A percentile compares a stretch with the other conserved stretches of the same genome.
Evolutionary conservation across 768 basidiomycete genomes (phyloP).

Genomic region (Grammothele lineata): DNA sequence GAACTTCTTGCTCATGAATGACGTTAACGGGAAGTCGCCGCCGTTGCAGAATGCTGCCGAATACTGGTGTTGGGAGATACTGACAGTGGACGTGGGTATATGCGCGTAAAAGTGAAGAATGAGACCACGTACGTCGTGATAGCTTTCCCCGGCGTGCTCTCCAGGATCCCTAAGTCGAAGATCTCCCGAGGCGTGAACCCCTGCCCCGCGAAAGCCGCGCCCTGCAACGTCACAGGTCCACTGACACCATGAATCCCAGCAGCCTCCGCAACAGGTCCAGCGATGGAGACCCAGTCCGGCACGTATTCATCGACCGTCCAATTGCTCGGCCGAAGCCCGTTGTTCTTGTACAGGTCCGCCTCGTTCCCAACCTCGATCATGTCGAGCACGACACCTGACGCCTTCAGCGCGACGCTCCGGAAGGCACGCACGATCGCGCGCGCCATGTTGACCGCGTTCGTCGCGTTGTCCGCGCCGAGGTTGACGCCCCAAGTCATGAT

Average conservation of each 20-base stretch:
- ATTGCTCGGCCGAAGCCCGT: constrained; percentile 22
- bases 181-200: constrained; percentile 59
- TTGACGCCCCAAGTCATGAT: constrained; percentile 68
- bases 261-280: constrained; percentile 20
- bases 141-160: constrained; percentile 41
- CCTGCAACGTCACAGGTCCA: constrained; percentile 22
- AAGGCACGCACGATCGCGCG: constrained; percentile 29
- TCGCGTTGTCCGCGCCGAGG: constrained; percentile 38
- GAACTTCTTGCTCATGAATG: constrained; percentile 62
- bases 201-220: constrained; percentile 24
- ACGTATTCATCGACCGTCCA: constrained; percentile 29
- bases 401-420: constrained; percentile 15
- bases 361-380: constrained; percentile 32
- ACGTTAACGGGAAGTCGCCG: constrained; percentile 45
- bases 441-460: constrained; percentile 30
- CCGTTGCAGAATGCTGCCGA: constrained; percentile 63
- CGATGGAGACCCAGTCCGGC: constrained; percentile 25
- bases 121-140: constrained; percentile 54
- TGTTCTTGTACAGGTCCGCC: constrained; percentile 29
- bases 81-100: constrained; percentile 17
- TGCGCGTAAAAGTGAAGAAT: neutral
- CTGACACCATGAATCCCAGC: constrained; percentile 11
- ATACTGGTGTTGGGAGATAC: constrained; percentile 48
- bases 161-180: constrained; percentile 47
- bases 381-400: constrained; percentile 26